phyloP scores from a whole-genome alignment of 2,329 filamentous ascomycete species.

The Hypoxylon sp. region DNA sequence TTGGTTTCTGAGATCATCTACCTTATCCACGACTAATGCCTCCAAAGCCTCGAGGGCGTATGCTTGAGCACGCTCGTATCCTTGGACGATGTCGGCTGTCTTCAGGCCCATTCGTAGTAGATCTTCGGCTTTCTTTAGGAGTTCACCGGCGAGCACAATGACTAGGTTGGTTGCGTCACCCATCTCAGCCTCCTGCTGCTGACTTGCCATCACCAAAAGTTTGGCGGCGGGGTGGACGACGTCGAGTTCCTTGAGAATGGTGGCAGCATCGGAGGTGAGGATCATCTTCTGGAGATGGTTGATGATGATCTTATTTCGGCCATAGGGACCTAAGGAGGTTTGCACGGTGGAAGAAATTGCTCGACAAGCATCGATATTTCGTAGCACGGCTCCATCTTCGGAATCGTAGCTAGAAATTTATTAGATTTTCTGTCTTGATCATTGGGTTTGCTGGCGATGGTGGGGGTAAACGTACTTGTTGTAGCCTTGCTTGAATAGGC shows the following conservation, averaged over 20 bases:
- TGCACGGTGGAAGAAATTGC: conserved; percentile 96
- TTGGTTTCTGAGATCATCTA: conserved; percentile 82
- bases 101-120: conserved; percentile 96
- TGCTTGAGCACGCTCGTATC: conserved; percentile 93
- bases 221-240: conserved; percentile 98
- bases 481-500: conserved; percentile 96
- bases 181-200: conserved; percentile 99
- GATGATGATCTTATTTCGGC: conserved; percentile 99
- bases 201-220: conserved; percentile 96
- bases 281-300: conserved; percentile 99
- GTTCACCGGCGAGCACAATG: conserved; percentile 92
- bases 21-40: conserved; percentile 88
- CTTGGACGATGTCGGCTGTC: conserved; percentile 95
- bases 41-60: conserved; percentile 87
- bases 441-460: conserved; percentile 32
- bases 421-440: conserved; percentile 22
- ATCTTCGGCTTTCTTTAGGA: conserved; percentile 97
- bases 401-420: conserved; percentile 82
- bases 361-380: conserved; percentile 98
- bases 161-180: conserved; percentile 98
- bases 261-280: conserved; percentile 95
- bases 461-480: conserved; percentile 75
- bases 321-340: conserved; percentile 95
- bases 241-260: conserved; percentile 95
- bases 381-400: conserved; percentile 97